phyloP scores from a whole-genome alignment of 2,329 filamentous ascomycete species.

The Byssoonygena ceratinophila region DNA sequence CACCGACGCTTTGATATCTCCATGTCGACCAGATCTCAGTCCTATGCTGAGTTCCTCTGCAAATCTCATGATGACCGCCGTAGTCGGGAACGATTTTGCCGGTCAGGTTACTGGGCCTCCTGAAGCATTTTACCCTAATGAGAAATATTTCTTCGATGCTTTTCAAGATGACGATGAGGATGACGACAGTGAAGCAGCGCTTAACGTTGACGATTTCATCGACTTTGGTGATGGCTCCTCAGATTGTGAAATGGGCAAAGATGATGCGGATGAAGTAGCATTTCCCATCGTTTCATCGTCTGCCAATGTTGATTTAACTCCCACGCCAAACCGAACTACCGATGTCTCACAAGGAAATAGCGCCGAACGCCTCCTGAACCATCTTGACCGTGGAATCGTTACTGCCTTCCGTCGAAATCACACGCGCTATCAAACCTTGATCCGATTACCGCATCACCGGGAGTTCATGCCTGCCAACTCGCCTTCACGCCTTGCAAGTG shows the following conservation, averaged over 20 bases:
- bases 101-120: constrained; percentile 60
- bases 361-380: constrained; percentile 49
- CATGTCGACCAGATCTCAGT: constrained; percentile 28
- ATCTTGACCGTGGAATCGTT: constrained; percentile 61
- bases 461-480: constrained; percentile 39
- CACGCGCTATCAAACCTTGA: constrained; percentile 40
- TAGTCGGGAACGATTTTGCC: constrained; percentile 41
- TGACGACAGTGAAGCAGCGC: constrained; percentile 52
- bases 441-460: constrained; percentile 39
- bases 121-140: constrained; percentile 63
- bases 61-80: constrained; percentile 68
- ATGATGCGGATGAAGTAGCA: constrained; percentile 37
- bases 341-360: constrained; percentile 20
- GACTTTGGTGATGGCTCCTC: constrained; percentile 52
- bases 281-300: constrained; percentile 42
- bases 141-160: constrained; percentile 44
- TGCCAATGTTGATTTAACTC: constrained; percentile 22
- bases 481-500: constrained; percentile 34
- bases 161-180: constrained; percentile 54
- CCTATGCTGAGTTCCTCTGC: constrained; percentile 58
- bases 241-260: constrained; percentile 41
- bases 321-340: constrained; percentile 28
- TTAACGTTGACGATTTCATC: constrained; percentile 62
- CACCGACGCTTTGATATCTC: constrained; percentile 33
- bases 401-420: constrained; percentile 62